Evolutionary conservation across 2,329 filamentous ascomycete species (phyloP).

Genomic region (Fusarium kyushuense): DNA sequence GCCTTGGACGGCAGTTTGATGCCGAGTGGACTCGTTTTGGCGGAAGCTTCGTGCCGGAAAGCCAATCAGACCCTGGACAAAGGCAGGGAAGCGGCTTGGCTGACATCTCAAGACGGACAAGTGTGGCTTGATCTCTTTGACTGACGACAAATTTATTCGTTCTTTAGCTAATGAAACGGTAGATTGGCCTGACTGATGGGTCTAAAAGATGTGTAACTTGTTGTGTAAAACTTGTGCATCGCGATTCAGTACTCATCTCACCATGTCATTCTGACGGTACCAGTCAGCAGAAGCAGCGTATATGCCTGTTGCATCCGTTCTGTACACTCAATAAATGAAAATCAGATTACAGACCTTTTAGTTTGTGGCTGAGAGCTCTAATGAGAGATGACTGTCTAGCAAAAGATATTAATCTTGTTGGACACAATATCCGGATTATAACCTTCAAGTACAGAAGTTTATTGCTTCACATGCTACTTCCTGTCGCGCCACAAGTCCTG

Average conservation of each 20-base stretch:
- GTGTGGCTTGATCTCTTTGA: conserved; percentile 32
- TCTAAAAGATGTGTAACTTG: conserved; percentile 17
- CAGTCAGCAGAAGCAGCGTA: background rate
- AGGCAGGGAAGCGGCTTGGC: conserved; percentile 30
- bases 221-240: background rate
- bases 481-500: too few relatives aligned
- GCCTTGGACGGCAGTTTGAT: conserved; percentile 36
- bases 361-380: too few relatives aligned
- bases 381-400: too few relatives aligned
- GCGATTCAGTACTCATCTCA: conserved; percentile 22
- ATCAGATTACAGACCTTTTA: background rate
- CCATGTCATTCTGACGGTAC: background rate
- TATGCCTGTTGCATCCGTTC: background rate
- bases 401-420: too few relatives aligned
- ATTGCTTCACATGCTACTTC: too few relatives aligned
- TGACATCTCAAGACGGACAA: background rate
- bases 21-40: conserved; percentile 29
- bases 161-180: conserved; percentile 10
- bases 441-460: too few relatives aligned
- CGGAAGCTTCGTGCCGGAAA: conserved; percentile 36
- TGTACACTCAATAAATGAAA: background rate
- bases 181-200: conserved; percentile 10
- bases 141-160: background rate
- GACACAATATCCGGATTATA: too few relatives aligned
- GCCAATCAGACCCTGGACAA: conserved; percentile 17